Conservation (phyloP, 2,329 filamentous ascomycete genomes). For the Byssochlamys sp. region DNA sequence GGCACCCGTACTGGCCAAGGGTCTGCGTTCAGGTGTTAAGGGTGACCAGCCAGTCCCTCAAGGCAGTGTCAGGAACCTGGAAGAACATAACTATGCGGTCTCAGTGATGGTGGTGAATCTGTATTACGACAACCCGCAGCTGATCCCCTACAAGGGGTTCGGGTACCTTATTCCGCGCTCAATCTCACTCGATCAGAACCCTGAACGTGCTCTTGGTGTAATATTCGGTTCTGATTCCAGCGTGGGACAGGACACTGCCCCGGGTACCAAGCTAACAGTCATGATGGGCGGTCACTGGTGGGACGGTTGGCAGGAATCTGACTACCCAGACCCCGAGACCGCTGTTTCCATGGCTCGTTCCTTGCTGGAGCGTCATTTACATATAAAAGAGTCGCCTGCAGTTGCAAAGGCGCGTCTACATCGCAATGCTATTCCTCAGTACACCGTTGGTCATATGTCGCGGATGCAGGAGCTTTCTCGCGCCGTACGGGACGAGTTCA, state of each 20-base stretch:
- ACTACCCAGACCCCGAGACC: constrained; percentile 55
- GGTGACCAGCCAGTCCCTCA: constrained; percentile 6
- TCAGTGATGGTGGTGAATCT: constrained; percentile 89
- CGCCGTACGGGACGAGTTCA: constrained; percentile 48
- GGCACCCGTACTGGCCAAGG: constrained; percentile 16
- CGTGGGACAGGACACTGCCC: constrained; percentile 45
- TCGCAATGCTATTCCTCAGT: constrained; percentile 79
- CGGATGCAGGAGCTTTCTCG: constrained; percentile 50
- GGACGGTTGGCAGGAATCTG: constrained; percentile 48
- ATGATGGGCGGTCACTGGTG: constrained; percentile 94
- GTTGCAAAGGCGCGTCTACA: constrained; percentile 54
- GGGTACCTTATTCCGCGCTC: constrained; percentile 83
- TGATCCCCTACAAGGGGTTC: constrained; percentile 64
- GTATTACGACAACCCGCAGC: constrained; percentile 59
- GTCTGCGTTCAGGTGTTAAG: constrained; percentile 10
- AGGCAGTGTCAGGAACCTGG: constrained; percentile 14
- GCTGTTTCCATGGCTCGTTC: constrained; percentile 60
- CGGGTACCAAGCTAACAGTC: constrained; percentile 78
- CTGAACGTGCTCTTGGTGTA: constrained; percentile 75
- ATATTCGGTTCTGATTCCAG: constrained; percentile 73
- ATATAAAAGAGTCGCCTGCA: constrained; percentile 54
- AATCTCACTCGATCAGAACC: constrained; percentile 61
- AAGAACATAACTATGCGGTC: constrained; percentile 50
- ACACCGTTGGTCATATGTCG: constrained; percentile 64
- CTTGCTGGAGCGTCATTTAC: constrained; percentile 64